A percentile compares a stretch with the other conserved stretches of the same genome.
Evolutionary conservation across 2,329 filamentous ascomycete genomes (phyloP).

Genomic region (Clarireedia hainanense): DNA sequence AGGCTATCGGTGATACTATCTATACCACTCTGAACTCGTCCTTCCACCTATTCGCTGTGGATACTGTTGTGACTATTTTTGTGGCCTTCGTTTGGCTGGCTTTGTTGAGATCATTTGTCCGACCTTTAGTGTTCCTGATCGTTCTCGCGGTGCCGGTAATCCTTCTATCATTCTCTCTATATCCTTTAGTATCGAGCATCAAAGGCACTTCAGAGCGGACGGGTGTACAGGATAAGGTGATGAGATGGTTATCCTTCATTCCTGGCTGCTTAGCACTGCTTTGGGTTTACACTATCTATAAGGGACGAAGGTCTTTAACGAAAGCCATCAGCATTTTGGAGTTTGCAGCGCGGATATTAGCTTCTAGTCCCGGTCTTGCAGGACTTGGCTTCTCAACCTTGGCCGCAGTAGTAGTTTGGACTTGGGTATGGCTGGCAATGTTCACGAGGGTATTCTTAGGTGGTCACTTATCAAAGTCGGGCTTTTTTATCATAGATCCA

Average conservation of each 20-base stretch:
- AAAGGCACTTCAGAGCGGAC: constrained; percentile 66
- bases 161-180: constrained; percentile 81
- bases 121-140: constrained; percentile 72
- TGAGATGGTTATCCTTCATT: constrained; percentile 79
- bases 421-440: constrained; percentile 95
- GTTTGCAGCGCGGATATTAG: constrained; percentile 81
- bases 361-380: constrained; percentile 75
- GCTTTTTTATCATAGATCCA: constrained; percentile 71
- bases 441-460: constrained; percentile 92
- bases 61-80: constrained; percentile 82
- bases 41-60: constrained; percentile 81
- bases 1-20: constrained; percentile 82
- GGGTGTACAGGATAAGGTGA: constrained; percentile 75
- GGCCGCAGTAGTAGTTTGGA: constrained; percentile 72
- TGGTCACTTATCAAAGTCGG: constrained; percentile 65
- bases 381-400: constrained; percentile 76
- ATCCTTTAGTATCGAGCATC: constrained; percentile 85
- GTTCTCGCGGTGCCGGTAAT: constrained; percentile 79
- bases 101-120: constrained; percentile 77
- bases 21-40: constrained; percentile 83
- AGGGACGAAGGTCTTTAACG: constrained; percentile 70
- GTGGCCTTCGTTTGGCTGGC: constrained; percentile 90
- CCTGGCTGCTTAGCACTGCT: constrained; percentile 65
- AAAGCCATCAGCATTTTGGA: constrained; percentile 85
- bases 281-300: constrained; percentile 79